Evolutionary conservation across 2,329 filamentous ascomycete genomes (phyloP), one percentile per base, ranked within the genome.

Genomic region (Apiospora rasikravindrae): DNA sequence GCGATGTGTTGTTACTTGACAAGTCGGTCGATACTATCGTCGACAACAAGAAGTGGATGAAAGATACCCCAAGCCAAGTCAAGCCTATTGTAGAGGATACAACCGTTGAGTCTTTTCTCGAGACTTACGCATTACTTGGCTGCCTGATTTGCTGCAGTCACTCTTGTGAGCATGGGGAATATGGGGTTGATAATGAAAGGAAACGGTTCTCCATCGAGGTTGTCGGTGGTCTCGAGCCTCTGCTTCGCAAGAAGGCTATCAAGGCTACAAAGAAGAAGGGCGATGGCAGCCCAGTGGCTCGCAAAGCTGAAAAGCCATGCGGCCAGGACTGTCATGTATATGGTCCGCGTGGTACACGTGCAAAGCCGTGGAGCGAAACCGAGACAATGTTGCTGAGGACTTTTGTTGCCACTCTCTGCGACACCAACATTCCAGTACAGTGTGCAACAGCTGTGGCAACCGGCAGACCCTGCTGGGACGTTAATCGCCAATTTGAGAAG

Each of bases 161-260:
- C 77, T 89, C 88, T 16, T 91, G 89, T 73, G 89, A 90, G 76
- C 89, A 91, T 74, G 89, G 88, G 66, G 88, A 90, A 70, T 90
- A 89, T 69, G 86, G 88, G 71, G 78, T 81, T 8, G 86, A 87
- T 69, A 87, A 88, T 73, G 87, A 89, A 75, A 84, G 86, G 45
- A 87, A 84, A 67, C 81, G 85, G 3, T 88, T 90, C 76, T 88
- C 87, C 3, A 81, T 89, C n/a, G 85, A 86, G 49, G 77, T 79
- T 70, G 78, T 81, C n/a, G 82, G 79, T 16, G 81, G 82, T 19
- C 73, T 84, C 19, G 78, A 78, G 19, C 79, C 78, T 29, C 80
- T 77, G 81, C 81, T 80, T 73, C 77, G 72, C 70, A 79, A 73
- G 75, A 80, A 77, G 67, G 72, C 79, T 49, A 72, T 71, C 14